phyloP scores from a whole-genome alignment of 208 protist genomes.

The Angomonas ambiguus region DNA sequence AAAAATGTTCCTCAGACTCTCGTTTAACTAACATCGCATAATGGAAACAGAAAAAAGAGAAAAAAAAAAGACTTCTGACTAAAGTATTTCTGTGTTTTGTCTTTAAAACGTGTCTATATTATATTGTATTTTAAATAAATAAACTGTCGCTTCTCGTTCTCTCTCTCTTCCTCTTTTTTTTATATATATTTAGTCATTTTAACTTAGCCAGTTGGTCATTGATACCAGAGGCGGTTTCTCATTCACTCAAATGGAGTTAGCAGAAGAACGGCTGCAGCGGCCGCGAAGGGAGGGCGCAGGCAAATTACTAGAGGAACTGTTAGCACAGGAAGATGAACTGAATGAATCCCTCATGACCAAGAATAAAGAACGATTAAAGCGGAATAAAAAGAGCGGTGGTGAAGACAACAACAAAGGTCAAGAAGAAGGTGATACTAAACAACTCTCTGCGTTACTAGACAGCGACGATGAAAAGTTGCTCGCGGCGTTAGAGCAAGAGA shows the following conservation, averaged over 20 bases:
- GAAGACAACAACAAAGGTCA: too few species aligned
- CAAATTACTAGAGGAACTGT: not conserved
- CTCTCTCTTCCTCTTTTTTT: not conserved
- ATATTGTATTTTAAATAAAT: not conserved
- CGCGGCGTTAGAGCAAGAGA: not conserved
- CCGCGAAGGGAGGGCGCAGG: not conserved
- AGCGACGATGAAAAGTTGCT: not conserved
- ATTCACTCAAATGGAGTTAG: not conserved
- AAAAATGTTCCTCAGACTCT: not conserved
- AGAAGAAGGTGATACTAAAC: too few species aligned
- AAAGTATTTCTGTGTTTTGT: too few species aligned
- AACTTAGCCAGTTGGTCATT: too few species aligned
- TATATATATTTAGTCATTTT: not conserved
- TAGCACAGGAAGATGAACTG: not conserved
- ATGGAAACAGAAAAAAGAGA: not conserved
- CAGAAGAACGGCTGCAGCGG: not conserved
- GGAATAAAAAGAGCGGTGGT: too few species aligned
- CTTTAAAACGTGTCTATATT: not conserved
- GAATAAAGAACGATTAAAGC: not conserved
- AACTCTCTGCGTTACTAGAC: not conserved
- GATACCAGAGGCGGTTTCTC: not conserved
- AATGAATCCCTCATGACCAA: not conserved
- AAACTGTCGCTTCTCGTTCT: not conserved
- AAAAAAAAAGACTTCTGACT: slow-evolving; percentile 3
- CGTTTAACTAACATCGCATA: not conserved